Evolutionary conservation across 2,329 filamentous ascomycete genomes (phyloP).

Genomic region (Diaporthe citriasiana): DNA sequence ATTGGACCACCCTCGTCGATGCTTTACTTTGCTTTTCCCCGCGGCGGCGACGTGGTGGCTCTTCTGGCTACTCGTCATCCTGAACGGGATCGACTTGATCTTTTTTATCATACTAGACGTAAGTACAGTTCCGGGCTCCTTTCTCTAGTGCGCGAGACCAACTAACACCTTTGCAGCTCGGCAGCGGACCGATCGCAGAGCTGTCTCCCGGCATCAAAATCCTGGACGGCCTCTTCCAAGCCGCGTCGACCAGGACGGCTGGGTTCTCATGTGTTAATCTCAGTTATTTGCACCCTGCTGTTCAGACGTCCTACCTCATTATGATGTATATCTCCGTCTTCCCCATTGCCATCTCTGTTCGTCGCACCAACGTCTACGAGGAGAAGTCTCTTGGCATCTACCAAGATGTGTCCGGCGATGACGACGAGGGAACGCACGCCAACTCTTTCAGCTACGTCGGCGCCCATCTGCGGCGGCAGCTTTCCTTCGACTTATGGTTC

Average conservation of each 20-base stretch:
- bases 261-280: conserved; percentile 89
- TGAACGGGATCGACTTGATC: conserved; percentile 89
- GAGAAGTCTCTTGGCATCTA: conserved; percentile 88
- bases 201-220: conserved; percentile 82
- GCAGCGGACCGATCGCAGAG: conserved; percentile 76
- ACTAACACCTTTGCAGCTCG: conserved; percentile 66
- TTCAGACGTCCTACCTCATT: conserved; percentile 93
- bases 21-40: conserved; percentile 95
- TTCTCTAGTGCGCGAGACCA: conserved; percentile 33
- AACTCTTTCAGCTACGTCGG: conserved; percentile 86
- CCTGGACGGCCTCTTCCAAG: conserved; percentile 91
- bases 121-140: conserved; percentile 54
- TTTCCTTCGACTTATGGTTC: conserved; percentile 98
- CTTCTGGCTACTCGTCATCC: conserved; percentile 83
- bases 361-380: conserved; percentile 95
- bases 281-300: conserved; percentile 84
- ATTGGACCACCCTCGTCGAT: conserved; percentile 93
- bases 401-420: conserved; percentile 51
- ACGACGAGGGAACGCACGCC: conserved; percentile 66
- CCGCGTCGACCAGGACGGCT: conserved; percentile 88
- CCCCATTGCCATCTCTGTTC: conserved; percentile 94
- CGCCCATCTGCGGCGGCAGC: conserved; percentile 89
- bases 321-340: conserved; percentile 99
- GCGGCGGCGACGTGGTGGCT: conserved; percentile 95
- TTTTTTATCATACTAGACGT: conserved; percentile 95